Evolutionary conservation across 192 early-diverging fungal species (phyloP).

Genomic region (Entomortierella chlamydospora): DNA sequence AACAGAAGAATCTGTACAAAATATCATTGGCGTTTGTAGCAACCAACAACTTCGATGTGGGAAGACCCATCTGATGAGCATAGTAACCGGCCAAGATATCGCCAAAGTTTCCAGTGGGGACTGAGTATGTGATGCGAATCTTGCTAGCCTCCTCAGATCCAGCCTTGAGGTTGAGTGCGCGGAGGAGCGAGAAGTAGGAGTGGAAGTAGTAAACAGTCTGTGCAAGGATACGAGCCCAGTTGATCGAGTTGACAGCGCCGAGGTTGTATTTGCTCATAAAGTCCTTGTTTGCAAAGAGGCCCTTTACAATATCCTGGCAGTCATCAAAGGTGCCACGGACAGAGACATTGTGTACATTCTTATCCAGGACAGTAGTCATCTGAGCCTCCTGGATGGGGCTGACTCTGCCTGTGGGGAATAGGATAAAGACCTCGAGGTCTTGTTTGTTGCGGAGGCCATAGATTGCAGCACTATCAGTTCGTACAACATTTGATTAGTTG

Average conservation of each 20-base stretch:
- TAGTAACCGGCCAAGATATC: constrained; percentile 94
- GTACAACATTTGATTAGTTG: too few relatives aligned
- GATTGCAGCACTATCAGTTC: constrained; percentile 86
- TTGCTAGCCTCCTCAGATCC: constrained; percentile 56
- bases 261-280: constrained; percentile 84
- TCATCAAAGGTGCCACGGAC: constrained; percentile 97
- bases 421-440: constrained; percentile 92
- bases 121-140: constrained; percentile 76
- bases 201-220: constrained; percentile 98
- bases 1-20: constrained; percentile 91
- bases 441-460: constrained; percentile 91
- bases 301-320: constrained; percentile 97
- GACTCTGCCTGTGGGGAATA: constrained; percentile 91
- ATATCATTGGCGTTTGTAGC: constrained; percentile 99
- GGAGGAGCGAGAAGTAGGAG: constrained; percentile 80
- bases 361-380: constrained; percentile 96
- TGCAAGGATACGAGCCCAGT: constrained; percentile 97
- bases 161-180: constrained; percentile 60
- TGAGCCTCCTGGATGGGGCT: constrained; percentile 97
- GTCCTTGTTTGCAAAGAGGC: constrained; percentile 79
- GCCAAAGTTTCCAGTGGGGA: constrained; percentile 99
- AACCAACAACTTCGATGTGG: constrained; percentile 80
- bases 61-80: constrained; percentile 92
- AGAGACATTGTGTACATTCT: constrained; percentile 94
- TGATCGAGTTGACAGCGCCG: constrained; percentile 98